Evolutionary conservation across 306 rosid genomes (phyloP).

Genomic region (Acacia melanoxylon): DNA sequence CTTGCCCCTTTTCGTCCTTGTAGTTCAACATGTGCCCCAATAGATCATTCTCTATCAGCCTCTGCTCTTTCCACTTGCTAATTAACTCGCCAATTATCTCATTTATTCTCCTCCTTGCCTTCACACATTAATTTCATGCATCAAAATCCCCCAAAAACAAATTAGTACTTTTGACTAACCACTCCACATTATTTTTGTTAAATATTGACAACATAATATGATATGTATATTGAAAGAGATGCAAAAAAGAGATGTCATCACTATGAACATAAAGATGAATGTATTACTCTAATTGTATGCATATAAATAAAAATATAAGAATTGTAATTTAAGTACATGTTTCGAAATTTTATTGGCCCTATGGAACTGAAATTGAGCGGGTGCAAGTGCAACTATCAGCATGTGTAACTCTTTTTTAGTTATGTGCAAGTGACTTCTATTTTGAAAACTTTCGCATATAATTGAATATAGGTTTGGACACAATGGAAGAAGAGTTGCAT

Average conservation of each 20-base stretch:
- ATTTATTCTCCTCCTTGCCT: constrained; percentile 78
- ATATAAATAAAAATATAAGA: too few relatives aligned
- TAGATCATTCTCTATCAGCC: constrained; percentile 51
- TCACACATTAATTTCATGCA: neutral
- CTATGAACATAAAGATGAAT: neutral
- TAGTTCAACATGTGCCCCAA: constrained; percentile 63
- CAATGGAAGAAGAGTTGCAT: too few relatives aligned
- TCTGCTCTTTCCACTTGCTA: constrained; percentile 62
- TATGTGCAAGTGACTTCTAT: too few relatives aligned
- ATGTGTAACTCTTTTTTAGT: too few relatives aligned
- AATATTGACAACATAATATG: neutral
- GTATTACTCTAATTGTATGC: neutral
- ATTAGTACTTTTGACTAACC: neutral
- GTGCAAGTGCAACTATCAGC: too few relatives aligned
- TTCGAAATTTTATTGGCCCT: too few relatives aligned
- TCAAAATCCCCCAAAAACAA: neutral
- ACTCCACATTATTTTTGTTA: neutral
- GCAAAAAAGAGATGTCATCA: too few relatives aligned
- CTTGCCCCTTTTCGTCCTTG: constrained; percentile 53
- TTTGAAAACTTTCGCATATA: too few relatives aligned
- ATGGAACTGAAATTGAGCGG: too few relatives aligned
- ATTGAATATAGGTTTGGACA: too few relatives aligned
- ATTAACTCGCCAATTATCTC: constrained; percentile 68
- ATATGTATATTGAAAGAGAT: too few relatives aligned
- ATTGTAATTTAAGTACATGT: too few relatives aligned